Evolutionary conservation across 2,329 filamentous ascomycete species (phyloP).

Genomic region (Cryphonectria carpinicola): DNA sequence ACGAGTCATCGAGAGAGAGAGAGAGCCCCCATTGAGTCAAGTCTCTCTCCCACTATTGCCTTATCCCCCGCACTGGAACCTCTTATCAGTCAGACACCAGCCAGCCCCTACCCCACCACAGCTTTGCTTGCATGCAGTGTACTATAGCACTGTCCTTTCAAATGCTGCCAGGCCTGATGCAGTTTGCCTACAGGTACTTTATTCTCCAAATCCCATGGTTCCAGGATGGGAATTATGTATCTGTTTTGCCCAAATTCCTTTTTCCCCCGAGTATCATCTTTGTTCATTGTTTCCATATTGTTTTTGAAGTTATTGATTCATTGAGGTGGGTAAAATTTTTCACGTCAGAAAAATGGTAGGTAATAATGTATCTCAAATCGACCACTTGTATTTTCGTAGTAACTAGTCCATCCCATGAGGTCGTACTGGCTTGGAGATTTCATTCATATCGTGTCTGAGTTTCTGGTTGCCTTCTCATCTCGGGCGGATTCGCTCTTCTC

Average conservation of each 20-base stretch:
- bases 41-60: not conserved
- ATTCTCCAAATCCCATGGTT: not conserved
- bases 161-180: not conserved
- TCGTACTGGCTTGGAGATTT: not conserved
- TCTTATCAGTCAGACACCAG: not conserved
- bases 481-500: not conserved
- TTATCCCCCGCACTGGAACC: not conserved
- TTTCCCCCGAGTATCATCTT: not conserved
- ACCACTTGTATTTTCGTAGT: not conserved
- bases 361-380: not conserved
- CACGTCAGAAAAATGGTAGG: not conserved
- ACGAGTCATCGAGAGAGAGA: conserved; percentile 6
- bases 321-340: no score
- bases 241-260: not conserved
- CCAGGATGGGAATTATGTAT: not conserved
- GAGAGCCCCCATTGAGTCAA: not conserved
- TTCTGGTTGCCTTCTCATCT: not conserved
- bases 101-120: not conserved
- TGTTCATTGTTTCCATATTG: not conserved
- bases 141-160: not conserved
- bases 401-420: not conserved
- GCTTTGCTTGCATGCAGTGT: not conserved
- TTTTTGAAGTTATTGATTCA: not conserved
- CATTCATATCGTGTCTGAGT: not conserved
- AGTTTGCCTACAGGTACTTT: not conserved